phyloP scores from a whole-genome alignment of 495 filamentous ascomycete genomes.

The Lepraria neglecta region DNA sequence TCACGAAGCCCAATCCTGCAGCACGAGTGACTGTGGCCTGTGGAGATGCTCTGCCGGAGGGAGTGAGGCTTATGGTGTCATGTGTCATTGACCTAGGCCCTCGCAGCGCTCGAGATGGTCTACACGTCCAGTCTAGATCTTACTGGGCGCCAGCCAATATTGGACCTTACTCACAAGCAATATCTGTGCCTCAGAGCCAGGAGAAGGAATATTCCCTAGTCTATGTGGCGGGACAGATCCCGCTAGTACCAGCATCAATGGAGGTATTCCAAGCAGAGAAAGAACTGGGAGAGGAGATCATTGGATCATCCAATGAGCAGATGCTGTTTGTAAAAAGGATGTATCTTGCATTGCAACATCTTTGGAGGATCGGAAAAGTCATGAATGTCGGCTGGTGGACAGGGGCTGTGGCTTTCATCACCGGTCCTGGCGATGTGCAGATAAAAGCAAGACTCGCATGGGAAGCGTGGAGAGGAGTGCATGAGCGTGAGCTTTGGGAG shows the following conservation, averaged over 20 bases:
- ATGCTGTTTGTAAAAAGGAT: slow-evolving; percentile 41
- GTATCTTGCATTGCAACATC: slow-evolving; percentile 74
- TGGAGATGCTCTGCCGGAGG: slow-evolving; percentile 53
- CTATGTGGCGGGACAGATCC: slow-evolving; percentile 83
- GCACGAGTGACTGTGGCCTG: slow-evolving; percentile 77
- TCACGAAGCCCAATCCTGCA: slow-evolving; percentile 69
- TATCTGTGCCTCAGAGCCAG: slow-evolving; percentile 46
- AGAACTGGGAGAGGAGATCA: not conserved
- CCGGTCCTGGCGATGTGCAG: slow-evolving; percentile 25
- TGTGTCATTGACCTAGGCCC: slow-evolving; percentile 40
- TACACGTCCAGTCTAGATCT: slow-evolving; percentile 88
- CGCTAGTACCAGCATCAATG: slow-evolving; percentile 79
- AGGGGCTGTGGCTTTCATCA: slow-evolving; percentile 65
- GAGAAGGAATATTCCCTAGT: slow-evolving; percentile 33
- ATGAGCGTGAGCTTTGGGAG: slow-evolving; percentile 28
- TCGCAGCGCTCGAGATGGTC: slow-evolving; percentile 41
- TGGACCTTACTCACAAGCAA: slow-evolving; percentile 91
- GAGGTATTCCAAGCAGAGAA: slow-evolving; percentile 31
- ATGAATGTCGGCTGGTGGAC: slow-evolving; percentile 69
- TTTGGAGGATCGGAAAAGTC: slow-evolving; percentile 73
- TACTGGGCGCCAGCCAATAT: slow-evolving; percentile 99
- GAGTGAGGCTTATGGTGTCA: slow-evolving; percentile 56
- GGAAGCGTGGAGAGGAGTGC: slow-evolving; percentile 47
- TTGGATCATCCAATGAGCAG: slow-evolving; percentile 26
- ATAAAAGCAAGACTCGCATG: slow-evolving; percentile 41